Base-by-base conservation (phyloP, 225 moss, liverwort and hornwort genomes). In the Physcomitrium patens region DNA sequence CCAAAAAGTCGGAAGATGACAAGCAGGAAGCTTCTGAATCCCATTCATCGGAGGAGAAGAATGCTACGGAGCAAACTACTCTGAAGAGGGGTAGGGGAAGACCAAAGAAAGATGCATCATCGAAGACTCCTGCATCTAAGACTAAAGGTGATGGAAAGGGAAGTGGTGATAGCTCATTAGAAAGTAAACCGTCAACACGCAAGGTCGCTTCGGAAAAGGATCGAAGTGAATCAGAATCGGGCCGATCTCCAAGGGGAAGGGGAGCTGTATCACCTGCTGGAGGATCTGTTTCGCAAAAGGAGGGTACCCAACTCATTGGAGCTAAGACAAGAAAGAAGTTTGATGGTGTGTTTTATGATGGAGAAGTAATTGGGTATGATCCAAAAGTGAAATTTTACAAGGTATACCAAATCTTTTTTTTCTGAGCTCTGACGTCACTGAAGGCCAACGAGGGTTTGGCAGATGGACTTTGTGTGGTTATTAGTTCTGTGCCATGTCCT, bases 121-220 rank as follows among this genome's bases (percentile, higher is more conserved):
- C 31, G 0, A 14, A 63, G 11, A 82, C 77, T 69, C 59, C 82
- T 63, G 80, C 77, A 11, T 52, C 61, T 47, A 83, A 78, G 68
- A 65, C 74, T 59, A 87, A 69, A 77, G 69, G 57, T 12, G 81
- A 77, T 60, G 66, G 72, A n/a, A 81, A 87, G 72, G 85, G 78
- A 7, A 85, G 82, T 44, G 87, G 79, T 42, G 85, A 88, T 41
- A 88, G 85, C 75, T 85, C 80, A 27, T 78, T 85, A 9, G 88
- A 88, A 58, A 83, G 82, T 78, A 88, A 85, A 48, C 88, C 85
- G 10, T 83, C 85, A 10, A 85, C 88, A 16, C 78, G 88, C 5
- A 88, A 85, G 70, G 45, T 72, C 50, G 71, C 82, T 24, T 69
- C 77, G 63, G 53, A 74, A 12, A 71, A 72, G 48, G 82, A 85